phyloP scores from a whole-genome alignment of 2,329 filamentous ascomycete genomes.

The Hyphodiscus sp. region DNA sequence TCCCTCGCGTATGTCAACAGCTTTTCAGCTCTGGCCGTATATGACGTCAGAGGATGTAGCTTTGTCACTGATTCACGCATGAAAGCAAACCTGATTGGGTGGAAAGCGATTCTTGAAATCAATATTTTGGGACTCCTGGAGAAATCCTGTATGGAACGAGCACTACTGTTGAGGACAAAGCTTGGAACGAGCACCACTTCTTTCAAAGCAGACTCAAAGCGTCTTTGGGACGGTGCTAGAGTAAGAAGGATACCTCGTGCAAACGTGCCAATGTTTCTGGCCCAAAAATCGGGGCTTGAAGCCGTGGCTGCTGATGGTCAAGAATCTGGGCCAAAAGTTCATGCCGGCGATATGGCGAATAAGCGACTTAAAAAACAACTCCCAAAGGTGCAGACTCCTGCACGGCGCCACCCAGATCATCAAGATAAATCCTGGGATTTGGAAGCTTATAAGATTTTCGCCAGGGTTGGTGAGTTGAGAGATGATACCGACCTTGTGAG shows the following conservation, averaged over 20 bases:
- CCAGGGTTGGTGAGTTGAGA: constrained; percentile 24
- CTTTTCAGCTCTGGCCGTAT: constrained; percentile 28
- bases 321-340: background rate
- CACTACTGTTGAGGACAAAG: constrained; percentile 9
- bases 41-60: constrained; percentile 23
- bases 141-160: constrained; percentile 18
- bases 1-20: constrained; percentile 26
- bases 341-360: background rate
- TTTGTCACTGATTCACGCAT: constrained; percentile 9
- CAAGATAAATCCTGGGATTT: constrained; percentile 19
- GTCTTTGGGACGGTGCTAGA: constrained; percentile 11
- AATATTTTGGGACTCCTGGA: constrained; percentile 17
- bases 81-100: constrained; percentile 16
- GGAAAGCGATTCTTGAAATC: constrained; percentile 15
- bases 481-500: constrained; percentile 23
- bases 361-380: background rate
- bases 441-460: constrained; percentile 12
- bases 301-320: background rate
- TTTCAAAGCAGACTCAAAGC: constrained; percentile 5
- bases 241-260: constrained; percentile 14
- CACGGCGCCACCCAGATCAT: background rate
- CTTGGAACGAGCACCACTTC: constrained; percentile 4
- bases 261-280: constrained; percentile 13
- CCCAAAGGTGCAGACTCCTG: background rate
- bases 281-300: background rate